Conservation (phyloP, 179 eudicot species). For the Kewa caespitosa region DNA sequence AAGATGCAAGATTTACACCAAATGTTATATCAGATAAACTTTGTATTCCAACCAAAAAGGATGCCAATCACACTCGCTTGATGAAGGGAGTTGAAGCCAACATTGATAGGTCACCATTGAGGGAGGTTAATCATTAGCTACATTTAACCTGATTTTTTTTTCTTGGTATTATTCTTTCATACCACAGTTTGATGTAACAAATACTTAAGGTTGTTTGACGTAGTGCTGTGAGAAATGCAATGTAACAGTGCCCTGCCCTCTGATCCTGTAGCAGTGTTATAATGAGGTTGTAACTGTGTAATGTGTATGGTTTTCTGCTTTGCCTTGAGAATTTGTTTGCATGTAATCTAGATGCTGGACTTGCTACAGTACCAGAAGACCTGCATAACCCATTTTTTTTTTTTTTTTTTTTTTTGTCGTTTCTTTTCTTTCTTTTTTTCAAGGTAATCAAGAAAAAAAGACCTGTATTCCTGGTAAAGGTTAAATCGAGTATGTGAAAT, state of each 20-base stretch:
- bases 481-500: no score
- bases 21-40: slow-evolving; percentile 14
- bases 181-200: slow-evolving; percentile 19
- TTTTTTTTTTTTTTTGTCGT: no score
- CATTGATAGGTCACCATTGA: slow-evolving; percentile 63
- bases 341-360: neutral
- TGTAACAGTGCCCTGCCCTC: slow-evolving; percentile 1
- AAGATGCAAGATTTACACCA: slow-evolving; percentile 22
- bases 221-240: slow-evolving; percentile 9
- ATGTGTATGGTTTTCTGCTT: neutral
- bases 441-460: neutral
- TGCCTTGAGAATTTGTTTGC: slow-evolving; percentile 1
- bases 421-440: neutral
- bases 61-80: slow-evolving; percentile 10
- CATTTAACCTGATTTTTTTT: neutral
- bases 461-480: neutral
- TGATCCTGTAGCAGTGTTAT: slow-evolving; percentile 8
- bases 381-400: neutral
- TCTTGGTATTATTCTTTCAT: neutral
- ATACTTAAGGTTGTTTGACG: neutral
- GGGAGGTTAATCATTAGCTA: slow-evolving; percentile 55
- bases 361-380: neutral
- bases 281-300: neutral
- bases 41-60: neutral
- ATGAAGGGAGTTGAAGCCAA: slow-evolving; percentile 41